Evolutionary conservation across 352 stramenopile genomes (phyloP).

Genomic region (Globisporangium parvum): DNA sequence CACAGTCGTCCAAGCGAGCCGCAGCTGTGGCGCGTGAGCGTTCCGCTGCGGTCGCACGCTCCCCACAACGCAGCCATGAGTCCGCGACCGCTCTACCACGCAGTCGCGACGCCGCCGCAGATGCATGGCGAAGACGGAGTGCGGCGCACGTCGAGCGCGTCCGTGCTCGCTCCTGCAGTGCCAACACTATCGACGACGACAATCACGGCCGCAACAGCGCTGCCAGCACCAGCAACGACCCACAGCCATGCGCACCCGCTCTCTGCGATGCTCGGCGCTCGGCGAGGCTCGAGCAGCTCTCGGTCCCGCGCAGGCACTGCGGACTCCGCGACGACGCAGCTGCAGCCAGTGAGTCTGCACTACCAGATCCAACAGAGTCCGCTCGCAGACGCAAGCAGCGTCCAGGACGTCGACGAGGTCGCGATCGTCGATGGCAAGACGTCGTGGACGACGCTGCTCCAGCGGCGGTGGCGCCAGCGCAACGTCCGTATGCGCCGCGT

Average conservation of each 20-base stretch:
- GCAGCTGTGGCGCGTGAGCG: no score
- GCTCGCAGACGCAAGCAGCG: no score
- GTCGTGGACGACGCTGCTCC: conserved; percentile 22
- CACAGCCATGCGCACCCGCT: conserved; percentile 35
- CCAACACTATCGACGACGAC: not conserved
- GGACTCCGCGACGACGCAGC: not conserved
- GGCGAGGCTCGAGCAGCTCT: conserved; percentile 3
- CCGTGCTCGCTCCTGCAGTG: not conserved
- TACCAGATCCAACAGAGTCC: no score
- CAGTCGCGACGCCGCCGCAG: conserved; percentile 22
- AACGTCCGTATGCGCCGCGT: conserved; percentile 14
- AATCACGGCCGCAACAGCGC: no score
- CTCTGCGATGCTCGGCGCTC: conserved; percentile 32
- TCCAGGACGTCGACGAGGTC: conserved; percentile 1
- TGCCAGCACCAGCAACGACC: not conserved
- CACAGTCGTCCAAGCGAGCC: no score
- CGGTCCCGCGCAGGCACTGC: not conserved
- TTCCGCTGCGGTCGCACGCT: no score
- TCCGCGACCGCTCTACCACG: conserved; percentile 21
- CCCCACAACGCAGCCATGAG: no score
- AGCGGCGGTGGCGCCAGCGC: conserved; percentile 23
- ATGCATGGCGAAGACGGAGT: not conserved
- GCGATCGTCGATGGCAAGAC: conserved; percentile 20
- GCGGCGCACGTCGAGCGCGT: no score
- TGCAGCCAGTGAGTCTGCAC: no score